Evolutionary conservation across 305 asterid species (phyloP).

Genomic region (Withania somnifera): DNA sequence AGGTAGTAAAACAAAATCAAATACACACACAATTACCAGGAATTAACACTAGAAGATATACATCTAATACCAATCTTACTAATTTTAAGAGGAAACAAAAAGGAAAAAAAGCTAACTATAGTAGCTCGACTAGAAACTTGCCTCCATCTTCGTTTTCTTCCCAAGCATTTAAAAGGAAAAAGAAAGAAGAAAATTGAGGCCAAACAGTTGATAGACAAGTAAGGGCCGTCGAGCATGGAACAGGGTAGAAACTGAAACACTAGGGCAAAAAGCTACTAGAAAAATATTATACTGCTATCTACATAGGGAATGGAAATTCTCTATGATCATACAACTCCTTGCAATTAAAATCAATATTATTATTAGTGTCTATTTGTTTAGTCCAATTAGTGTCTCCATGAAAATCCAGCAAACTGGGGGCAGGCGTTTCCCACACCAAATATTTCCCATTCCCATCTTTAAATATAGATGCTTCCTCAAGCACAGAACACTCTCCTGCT

Average conservation of each 20-base stretch:
- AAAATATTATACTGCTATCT: background rate
- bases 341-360: background rate
- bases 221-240: background rate
- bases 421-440: slow-evolving; percentile 40
- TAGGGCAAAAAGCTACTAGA: background rate
- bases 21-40: background rate
- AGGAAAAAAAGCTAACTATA: background rate
- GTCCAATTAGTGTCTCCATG: background rate
- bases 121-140: background rate
- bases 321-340: background rate
- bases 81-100: background rate
- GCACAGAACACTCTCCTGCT: slow-evolving; percentile 20
- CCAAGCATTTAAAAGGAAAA: background rate
- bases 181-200: background rate
- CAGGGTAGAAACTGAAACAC: background rate
- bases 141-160: background rate
- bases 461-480: slow-evolving; percentile 42
- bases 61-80: background rate
- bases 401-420: slow-evolving; percentile 45
- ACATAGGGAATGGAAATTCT: background rate
- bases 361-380: background rate
- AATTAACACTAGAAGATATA: background rate
- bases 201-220: background rate
- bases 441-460: slow-evolving; percentile 22
- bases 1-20: background rate